Base-by-base conservation (phyloP, 495 filamentous ascomycete species). In the Letharia lupina region DNA sequence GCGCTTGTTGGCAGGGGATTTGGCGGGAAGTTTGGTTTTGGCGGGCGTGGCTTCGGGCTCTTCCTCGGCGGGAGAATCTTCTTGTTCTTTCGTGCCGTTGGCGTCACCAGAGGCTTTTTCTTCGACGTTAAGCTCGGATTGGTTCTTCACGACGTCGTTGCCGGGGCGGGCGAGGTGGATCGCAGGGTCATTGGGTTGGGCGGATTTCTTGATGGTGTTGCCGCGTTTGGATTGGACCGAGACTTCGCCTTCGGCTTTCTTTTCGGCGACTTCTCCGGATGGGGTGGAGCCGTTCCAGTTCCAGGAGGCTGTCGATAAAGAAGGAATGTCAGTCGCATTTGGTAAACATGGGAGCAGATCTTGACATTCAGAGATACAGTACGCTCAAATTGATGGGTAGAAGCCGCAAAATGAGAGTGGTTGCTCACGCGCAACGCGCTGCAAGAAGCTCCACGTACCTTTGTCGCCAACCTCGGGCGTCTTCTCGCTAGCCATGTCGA, bases 91-190 rank as follows among this genome's bases (percentile, higher is more conserved):
- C 28, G 68, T 48, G 42, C 70, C 72, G 63, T 73, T 62, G 35
- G 44, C 64, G 28, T 69, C 69, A 18, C 66, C 68, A n/a, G 74
- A 70, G 37, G 63, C 60, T 52, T 79, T 80, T 42, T 75, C 67
- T 15, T 79, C 77, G n/a, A 79, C 76, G 3, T 78, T 76, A 39
- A 85, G 73, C 71, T 86, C 84, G 67, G 75, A 78, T 31, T 82
- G 79, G 61, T 76, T 75, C 73, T 87, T 87, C 44, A 86, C 85
- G 48, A 86, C 86, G 72, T 88, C 85, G 70, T 88, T 86, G 42
- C 86, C 85, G 8, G 77, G 70, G 28, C 85, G 78, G 64, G 74
- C 75, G 65, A 86, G 70, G 67, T 80, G 80, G 20, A 87, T 82
- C 54, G 83, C 86, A 3, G 84, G 85, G 67, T 89, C 81, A 20